Evolutionary conservation across 2,329 filamentous ascomycete genomes (phyloP), one percentile per base, ranked within the genome.

Genomic region (Graphilbum ipis-grandicollis): DNA sequence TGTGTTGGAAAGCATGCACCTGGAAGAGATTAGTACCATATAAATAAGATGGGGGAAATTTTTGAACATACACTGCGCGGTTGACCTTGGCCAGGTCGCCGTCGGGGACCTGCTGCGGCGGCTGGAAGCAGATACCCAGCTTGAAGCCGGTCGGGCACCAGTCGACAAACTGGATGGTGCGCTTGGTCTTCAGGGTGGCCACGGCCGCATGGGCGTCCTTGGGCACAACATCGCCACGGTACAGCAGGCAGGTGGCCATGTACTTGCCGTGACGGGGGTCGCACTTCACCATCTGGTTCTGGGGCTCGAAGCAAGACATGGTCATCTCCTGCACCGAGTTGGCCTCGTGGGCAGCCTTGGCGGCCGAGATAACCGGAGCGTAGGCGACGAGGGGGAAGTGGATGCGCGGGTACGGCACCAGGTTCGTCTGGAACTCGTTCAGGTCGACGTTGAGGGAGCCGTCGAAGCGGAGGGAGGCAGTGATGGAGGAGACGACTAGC

Each of bases 241-340:
- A 98, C 59, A 98, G 68, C 64, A 98, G 64, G 63, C 86, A 94
- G 52, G 86, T 94, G 47, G 88, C 88, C 88, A 98, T 98, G 75
- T 98, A 98, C 74, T 98, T 98, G 64, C 88, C 88, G 62, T 92
- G 86, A 56, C 86, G 85, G 50, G 88, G 88, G 60, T 98, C 90
- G 58, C 88, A 98, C 74, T 93, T 93, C 60, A 98, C 88, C 88
- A 98, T 98, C 79, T 98, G 88, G 77, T 93, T 94, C 77, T 94
- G 82, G 52, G 88, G 85, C 75, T 98, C 88, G 68, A 98, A 98
- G 79, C 88, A 96, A 48, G 83, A 83, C 77, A 88, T 92, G 62
- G 84, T 92, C 69, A 96, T 94, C 71, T 96, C 90, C 65, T 85
- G 80, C 48, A 96, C 88, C 21, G 83, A 90, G 77, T 94, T 93